Evolutionary conservation across 225 moss, liverwort and hornwort genomes (phyloP), one percentile per base, ranked within the genome.

Genomic region (Asterella californica): DNA sequence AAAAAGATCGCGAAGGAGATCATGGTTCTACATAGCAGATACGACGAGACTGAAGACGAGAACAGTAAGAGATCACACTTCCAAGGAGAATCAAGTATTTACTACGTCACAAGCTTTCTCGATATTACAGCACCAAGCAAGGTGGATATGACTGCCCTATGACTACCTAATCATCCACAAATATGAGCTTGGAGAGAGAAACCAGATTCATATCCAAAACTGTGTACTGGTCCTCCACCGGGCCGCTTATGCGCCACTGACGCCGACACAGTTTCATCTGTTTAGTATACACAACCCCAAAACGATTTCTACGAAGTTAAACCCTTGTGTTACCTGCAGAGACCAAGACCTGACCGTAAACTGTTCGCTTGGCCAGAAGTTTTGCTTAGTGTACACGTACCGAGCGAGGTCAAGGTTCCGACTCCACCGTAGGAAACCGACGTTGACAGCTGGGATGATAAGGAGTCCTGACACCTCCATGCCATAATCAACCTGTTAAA

Each of bases 41-140:
- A 24, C 12, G 17, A 52, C 17, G 48, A 48, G 48, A 48, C 11
- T 48, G 22, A 63, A 30, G 29, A 65, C 32, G 12, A 65, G 33
- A 65, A 10, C 33, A 1, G 25, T 24, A 71, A 5, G 10, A 67
- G 17, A 67, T 34, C 7, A 22, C 45, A 22, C 11, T 4, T 24
- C 6, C 53, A 49, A 30, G 27, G 18, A 53, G 33, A 50, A 74
- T 29, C 74, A 53, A 33, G 52, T 74, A 74, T 74, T 18, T 52
- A 74, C 52, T 53, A 53, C 49, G 30, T 17, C 1, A 53, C 74
- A 74, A 32, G 50, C 33, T 53, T 50, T 48, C 15, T 50, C 53
- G 9, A 53, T 74, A 30, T 74, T 74, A 74, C 74, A 74, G 53
- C 37, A 59, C 25, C 75, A 76, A 59, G 18, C 57, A 76, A 24